A percentile compares a stretch with the other conserved stretches of the same genome.
Conservation (phyloP, 495 filamentous ascomycete genomes). For the Aspergillus biplanus region DNA sequence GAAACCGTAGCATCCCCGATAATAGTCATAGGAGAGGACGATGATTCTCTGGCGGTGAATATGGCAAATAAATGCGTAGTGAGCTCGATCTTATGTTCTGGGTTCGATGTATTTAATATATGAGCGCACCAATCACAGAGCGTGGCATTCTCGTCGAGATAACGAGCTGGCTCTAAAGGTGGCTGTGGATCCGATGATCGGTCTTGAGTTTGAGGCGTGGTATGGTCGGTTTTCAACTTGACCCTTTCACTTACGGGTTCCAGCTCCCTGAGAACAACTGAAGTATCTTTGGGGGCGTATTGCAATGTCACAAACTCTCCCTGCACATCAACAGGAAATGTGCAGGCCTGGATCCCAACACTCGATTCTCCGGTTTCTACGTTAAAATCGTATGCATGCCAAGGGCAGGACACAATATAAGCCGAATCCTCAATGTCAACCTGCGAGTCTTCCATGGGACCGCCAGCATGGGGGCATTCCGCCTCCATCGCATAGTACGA, state of each 20-base stretch:
- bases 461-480: slow-evolving; percentile 56
- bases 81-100: slow-evolving; percentile 58
- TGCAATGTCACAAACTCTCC: slow-evolving; percentile 40
- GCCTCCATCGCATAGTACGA: slow-evolving; percentile 58
- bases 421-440: slow-evolving; percentile 59
- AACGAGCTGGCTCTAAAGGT: slow-evolving; percentile 26
- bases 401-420: slow-evolving; percentile 57
- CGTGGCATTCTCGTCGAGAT: slow-evolving; percentile 49
- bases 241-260: slow-evolving; percentile 56
- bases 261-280: slow-evolving; percentile 35
- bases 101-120: slow-evolving; percentile 52
- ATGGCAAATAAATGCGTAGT: slow-evolving; percentile 51
- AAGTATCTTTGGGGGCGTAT: slow-evolving; percentile 30
- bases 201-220: slow-evolving; percentile 22
- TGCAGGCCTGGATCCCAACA: slow-evolving; percentile 56
- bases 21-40: slow-evolving; percentile 49
- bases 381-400: slow-evolving; percentile 62
- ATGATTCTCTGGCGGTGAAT: slow-evolving; percentile 45
- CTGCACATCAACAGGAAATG: slow-evolving; percentile 49
- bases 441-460: slow-evolving; percentile 53
- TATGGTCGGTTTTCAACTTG: slow-evolving; percentile 45
- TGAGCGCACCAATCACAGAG: slow-evolving; percentile 57
- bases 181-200: neutral
- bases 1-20: slow-evolving; percentile 38
- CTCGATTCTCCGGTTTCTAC: slow-evolving; percentile 60